These are phyloP conservation scores for Chalaropsis thielavioides DNA, from an alignment of 2,329 filamentous ascomycete species.

Conservation along the genomic window DNA sequence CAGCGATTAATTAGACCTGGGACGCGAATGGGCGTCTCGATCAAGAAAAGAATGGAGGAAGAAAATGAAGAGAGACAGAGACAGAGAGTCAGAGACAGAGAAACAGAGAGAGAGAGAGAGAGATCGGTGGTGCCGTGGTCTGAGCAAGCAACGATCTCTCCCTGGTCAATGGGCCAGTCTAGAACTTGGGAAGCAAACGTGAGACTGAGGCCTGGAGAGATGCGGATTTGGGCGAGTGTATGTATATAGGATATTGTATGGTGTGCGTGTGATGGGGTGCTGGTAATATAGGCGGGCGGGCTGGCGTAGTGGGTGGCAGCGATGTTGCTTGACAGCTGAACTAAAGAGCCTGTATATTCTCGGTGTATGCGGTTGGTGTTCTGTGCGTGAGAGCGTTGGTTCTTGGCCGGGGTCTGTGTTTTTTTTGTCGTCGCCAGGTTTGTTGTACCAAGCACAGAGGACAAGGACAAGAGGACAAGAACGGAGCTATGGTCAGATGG, in stretches of 20 bases:
- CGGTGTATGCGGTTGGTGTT: background rate
- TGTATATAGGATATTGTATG: too few relatives aligned
- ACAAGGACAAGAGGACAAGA: background rate
- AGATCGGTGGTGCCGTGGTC: constrained; percentile 9
- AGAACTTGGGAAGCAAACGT: background rate
- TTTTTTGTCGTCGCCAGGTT: background rate
- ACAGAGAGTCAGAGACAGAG: background rate
- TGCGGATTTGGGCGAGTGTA: background rate
- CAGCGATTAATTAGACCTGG: too few relatives aligned
- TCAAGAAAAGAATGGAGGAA: background rate
- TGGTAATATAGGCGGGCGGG: background rate
- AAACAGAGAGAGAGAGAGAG: constrained; percentile 6
- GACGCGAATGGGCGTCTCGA: background rate
- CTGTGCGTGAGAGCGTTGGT: background rate
- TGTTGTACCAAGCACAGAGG: background rate
- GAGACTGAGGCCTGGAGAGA: background rate
- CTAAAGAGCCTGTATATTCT: background rate
- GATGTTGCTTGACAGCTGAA: background rate
- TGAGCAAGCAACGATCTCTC: constrained; percentile 14
- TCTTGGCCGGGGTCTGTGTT: background rate
- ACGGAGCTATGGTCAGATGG: background rate
- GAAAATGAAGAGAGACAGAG: background rate
- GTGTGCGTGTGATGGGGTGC: too few relatives aligned
- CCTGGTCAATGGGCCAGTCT: constrained; percentile 9
- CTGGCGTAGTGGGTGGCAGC: background rate